A percentile compares a stretch with the other conserved stretches of the same genome.
Evolutionary conservation across 306 rosid genomes (phyloP).

Genomic region (Benincasa hispida): DNA sequence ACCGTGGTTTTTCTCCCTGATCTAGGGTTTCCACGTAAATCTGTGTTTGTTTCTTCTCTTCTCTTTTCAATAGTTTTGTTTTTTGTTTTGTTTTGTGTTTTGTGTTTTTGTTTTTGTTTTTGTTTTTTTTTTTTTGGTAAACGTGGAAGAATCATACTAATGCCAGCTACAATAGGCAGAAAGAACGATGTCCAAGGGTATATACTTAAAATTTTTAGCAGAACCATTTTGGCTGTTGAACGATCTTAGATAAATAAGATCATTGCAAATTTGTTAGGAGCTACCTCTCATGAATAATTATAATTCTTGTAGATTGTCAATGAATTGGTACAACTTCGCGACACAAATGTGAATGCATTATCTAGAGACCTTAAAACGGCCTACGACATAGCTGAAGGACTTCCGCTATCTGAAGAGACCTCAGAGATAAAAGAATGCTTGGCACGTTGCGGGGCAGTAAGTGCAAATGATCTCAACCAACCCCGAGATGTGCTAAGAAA

Average conservation of each 20-base stretch:
- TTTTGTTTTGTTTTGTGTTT: neutral
- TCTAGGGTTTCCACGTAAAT: too few relatives aligned
- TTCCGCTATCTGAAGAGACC: constrained; percentile 54
- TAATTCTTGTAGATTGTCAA: constrained; percentile 66
- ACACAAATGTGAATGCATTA: constrained; percentile 62
- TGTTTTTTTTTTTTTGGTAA: neutral
- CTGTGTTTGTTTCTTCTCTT: too few relatives aligned
- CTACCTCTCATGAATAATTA: neutral
- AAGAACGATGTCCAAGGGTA: neutral
- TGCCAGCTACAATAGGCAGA: neutral
- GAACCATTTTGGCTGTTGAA: neutral
- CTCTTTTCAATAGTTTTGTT: too few relatives aligned
- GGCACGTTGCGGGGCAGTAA: constrained; percentile 40
- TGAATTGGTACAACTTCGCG: constrained; percentile 38
- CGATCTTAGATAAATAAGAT: neutral
- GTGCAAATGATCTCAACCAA: constrained; percentile 69
- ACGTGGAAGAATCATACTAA: neutral
- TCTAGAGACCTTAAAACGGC: constrained; percentile 76
- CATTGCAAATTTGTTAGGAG: neutral
- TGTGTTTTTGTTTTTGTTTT: neutral
- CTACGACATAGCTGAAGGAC: constrained; percentile 75
- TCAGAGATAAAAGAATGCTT: constrained; percentile 40
- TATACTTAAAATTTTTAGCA: neutral
- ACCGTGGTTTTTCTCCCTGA: too few relatives aligned
- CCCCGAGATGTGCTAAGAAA: constrained; percentile 72